These are phyloP conservation scores for Ganoderma lingzhi DNA, from an alignment of 1,284 basidiomycete species.

Conservation along the genomic window DNA sequence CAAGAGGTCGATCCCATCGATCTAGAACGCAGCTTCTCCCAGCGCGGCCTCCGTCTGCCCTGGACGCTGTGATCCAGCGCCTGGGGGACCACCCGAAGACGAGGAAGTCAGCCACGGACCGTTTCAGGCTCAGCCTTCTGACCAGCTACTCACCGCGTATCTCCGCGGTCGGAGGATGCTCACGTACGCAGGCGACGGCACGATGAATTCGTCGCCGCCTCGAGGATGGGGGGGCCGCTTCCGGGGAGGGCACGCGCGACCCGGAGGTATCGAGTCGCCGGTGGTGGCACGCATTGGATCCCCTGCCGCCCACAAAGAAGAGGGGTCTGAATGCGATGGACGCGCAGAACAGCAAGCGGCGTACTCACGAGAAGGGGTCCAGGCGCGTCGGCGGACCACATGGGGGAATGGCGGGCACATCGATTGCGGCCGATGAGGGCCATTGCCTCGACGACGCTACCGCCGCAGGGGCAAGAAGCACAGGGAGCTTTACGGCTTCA, in stretches of 20 bases:
- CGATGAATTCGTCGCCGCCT: neutral
- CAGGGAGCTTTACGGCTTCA: neutral
- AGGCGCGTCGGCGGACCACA: neutral
- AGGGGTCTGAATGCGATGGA: neutral
- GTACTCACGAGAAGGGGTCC: neutral
- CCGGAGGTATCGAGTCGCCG: neutral
- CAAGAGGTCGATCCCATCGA: neutral
- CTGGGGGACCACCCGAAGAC: neutral
- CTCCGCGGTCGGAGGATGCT: neutral
- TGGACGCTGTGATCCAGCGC: neutral
- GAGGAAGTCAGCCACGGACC: neutral
- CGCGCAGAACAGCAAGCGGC: neutral
- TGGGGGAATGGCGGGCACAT: neutral
- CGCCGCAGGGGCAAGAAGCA: neutral
- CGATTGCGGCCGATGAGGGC: neutral
- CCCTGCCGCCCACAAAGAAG: constrained; percentile 4
- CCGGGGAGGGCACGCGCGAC: too few relatives aligned
- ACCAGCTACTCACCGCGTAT: neutral
- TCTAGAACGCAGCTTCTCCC: neutral
- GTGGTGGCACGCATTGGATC: neutral
- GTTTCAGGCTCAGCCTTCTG: neutral
- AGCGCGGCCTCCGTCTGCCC: neutral
- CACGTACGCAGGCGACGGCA: neutral
- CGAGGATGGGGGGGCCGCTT: neutral
- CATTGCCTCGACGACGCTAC: neutral